Evolutionary conservation across 352 stramenopile species (phyloP), one percentile per base, ranked within the genome.

Genomic region (Globisporangium paddicum): DNA sequence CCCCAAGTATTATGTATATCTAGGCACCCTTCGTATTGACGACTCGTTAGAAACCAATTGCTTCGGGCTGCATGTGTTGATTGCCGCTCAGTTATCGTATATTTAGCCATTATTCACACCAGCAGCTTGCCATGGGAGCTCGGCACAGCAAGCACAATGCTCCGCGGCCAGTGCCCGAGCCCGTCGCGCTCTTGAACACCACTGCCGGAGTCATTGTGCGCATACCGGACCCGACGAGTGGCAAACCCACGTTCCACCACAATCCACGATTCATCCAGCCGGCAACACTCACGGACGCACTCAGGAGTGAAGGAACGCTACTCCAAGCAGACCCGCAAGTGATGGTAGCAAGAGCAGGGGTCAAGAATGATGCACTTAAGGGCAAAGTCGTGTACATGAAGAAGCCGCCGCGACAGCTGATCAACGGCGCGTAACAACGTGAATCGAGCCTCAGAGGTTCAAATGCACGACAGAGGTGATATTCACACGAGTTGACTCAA

Each of bases 301-400:
- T 62, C 25, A 7, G 45, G 49, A 40, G 48, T 70, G n/a, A 13
- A 41, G 28, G 14, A 34, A 21, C 19, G 11, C 19, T 40, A 18
- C 10, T 8, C 2, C 48, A 26, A 41, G 10, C 28, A 23, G 47
- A 54, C 16, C 47, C 18, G 19, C 47, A 40, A 23, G 58, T 86
- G n/a, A 53, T 75, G 26, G 62, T 80, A 0, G 79, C 69, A 35
- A 82, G 59, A 62, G 51, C 58, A 26, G 75, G 76, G 34, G 49
- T 53, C 4, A 58, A 67, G 32, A 92, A 90, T 37, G n/a, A 64
- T 55, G 45, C 56, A 23, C 48, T 89, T 34, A 77, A 75, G 61
- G 59, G 59, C 60, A 91, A 75, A 38, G 50, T 90, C 42, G 68
- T 89, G 38, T 92, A 81, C 58, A 61, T 90, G 23, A 89, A 85